Evolutionary conservation across 805 yeast genomes (phyloP).

Genomic region (Teunomyces stri): DNA sequence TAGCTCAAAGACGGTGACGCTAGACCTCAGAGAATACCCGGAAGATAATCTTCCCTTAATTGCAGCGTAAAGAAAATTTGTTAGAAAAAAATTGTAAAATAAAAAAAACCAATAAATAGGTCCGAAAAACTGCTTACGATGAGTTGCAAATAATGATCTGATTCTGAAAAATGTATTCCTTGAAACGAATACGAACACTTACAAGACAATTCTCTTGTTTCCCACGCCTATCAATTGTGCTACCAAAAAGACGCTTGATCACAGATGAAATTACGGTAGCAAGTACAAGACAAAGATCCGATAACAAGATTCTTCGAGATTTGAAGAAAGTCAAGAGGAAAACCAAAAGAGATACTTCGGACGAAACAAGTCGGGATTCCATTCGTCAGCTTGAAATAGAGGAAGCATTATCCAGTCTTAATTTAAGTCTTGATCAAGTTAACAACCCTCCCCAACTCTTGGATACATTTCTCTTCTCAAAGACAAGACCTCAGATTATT

Average conservation of each 20-base stretch:
- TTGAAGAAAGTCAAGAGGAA: constrained; percentile 14
- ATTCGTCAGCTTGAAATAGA: constrained; percentile 24
- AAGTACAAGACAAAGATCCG: not conserved
- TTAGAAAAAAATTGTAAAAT: not conserved
- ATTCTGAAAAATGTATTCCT: not conserved
- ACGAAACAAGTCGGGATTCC: constrained; percentile 24
- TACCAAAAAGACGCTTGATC: constrained; percentile 3
- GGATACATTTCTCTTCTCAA: constrained; percentile 21
- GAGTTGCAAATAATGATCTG: constrained; percentile 4
- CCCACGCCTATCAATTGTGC: not conserved
- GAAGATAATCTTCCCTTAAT: constrained; percentile 16
- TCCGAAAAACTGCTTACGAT: constrained; percentile 1
- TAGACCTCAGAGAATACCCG: constrained; percentile 67
- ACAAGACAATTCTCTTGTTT: not conserved
- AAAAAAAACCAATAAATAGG: not conserved
- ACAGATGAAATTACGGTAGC: not conserved
- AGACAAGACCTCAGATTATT: constrained; percentile 16
- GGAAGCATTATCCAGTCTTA: constrained; percentile 15
- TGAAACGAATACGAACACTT: constrained; percentile 1
- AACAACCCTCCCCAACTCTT: constrained; percentile 21
- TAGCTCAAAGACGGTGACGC: constrained; percentile 68
- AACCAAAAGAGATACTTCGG: constrained; percentile 31
- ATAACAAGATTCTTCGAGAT: constrained; percentile 6
- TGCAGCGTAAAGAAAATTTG: not conserved
- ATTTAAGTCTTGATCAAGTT: constrained; percentile 14